Base-by-base conservation (phyloP, 1,139 yeast species). In the Oligophagozyma castellii region DNA sequence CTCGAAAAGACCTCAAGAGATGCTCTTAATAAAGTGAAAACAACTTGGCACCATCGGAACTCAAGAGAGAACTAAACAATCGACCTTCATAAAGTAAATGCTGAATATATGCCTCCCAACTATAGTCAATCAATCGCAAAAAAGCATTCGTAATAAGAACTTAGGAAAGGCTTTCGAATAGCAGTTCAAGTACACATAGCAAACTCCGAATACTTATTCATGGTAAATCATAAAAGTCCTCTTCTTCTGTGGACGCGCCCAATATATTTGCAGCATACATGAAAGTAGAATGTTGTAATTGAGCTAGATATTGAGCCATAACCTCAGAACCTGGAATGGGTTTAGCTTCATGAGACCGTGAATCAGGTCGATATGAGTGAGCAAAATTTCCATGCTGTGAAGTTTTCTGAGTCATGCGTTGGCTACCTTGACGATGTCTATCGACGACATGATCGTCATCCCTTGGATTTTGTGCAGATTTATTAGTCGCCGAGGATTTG, bases 281-380 rank as follows among this genome's bases (percentile, higher is more conserved):
- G 46, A 68, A 54, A 29, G 63, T 67, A 29, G 71, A 76, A 35
- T 70, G 74, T 44, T 74, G 84, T 6, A 76, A 60, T 46, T 72
- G 76, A 10, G 81, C 80, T 41, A 77, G 58, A 44, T 75, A 77
- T 46, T 76, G 84, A 0, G 81, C 77, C 79, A 77, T 73, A 5
- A 76, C 80, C 42, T 73, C 79, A 1, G 79, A 70, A 3, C 84
- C 84, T 5, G 76, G 69, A 8, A 70, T 61, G 2, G 66, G 53
- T 35, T 48, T 53, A 3, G 10, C 10, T 7, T 18, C 10, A 7
- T 10, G 7, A 18, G 29, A 38, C n/a, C n/a, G n/a, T n/a, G n/a
- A n/a, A n/a, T n/a, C n/a, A n/a, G n/a, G n/a, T n/a, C n/a, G n/a
- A n/a, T n/a, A n/a, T n/a, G n/a, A n/a, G n/a, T n/a, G n/a, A n/a